Evolutionary conservation across 2,329 filamentous ascomycete species (phyloP).

Genomic region (Myriosclerotinia scirpicola): DNA sequence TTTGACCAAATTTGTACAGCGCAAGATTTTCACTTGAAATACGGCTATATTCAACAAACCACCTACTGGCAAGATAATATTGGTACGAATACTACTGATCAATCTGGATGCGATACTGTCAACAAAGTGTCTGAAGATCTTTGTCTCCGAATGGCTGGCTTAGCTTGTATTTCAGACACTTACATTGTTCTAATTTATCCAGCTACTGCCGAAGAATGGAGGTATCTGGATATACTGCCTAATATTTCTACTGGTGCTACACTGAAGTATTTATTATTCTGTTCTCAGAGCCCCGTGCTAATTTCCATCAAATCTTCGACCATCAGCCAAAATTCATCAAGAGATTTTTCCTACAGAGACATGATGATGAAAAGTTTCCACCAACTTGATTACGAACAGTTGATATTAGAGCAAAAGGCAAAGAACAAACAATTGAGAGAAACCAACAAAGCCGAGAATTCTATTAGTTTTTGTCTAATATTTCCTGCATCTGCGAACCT

Average conservation of each 20-base stretch:
- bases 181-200: slow-evolving; percentile 37
- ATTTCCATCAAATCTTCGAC: not conserved
- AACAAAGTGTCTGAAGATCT: slow-evolving; percentile 32
- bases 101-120: slow-evolving; percentile 23
- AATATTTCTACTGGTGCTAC: slow-evolving; percentile 18
- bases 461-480: slow-evolving; percentile 48
- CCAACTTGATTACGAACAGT: slow-evolving; percentile 29
- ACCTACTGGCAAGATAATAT: slow-evolving; percentile 29
- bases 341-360: not conserved
- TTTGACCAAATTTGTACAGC: slow-evolving; percentile 35
- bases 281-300: slow-evolving; percentile 9
- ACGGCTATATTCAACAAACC: slow-evolving; percentile 17
- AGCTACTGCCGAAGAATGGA: slow-evolving; percentile 36
- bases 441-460: slow-evolving; percentile 2
- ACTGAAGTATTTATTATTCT: slow-evolving; percentile 36
- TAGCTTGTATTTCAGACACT: slow-evolving; percentile 27
- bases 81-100: slow-evolving; percentile 21
- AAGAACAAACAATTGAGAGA: not conserved
- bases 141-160: slow-evolving; percentile 28
- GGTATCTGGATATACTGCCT: slow-evolving; percentile 31
- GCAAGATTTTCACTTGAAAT: slow-evolving; percentile 33
- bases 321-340: slow-evolving; percentile 8
- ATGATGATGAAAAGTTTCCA: slow-evolving; percentile 27
- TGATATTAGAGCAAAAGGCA: slow-evolving; percentile 25
- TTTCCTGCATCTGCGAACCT: slow-evolving; percentile 47